A percentile compares a stretch with the other conserved stretches of the same genome.
phyloP scores from a whole-genome alignment of 2,329 filamentous ascomycete species.

The Neofusicoccum laricinum region DNA sequence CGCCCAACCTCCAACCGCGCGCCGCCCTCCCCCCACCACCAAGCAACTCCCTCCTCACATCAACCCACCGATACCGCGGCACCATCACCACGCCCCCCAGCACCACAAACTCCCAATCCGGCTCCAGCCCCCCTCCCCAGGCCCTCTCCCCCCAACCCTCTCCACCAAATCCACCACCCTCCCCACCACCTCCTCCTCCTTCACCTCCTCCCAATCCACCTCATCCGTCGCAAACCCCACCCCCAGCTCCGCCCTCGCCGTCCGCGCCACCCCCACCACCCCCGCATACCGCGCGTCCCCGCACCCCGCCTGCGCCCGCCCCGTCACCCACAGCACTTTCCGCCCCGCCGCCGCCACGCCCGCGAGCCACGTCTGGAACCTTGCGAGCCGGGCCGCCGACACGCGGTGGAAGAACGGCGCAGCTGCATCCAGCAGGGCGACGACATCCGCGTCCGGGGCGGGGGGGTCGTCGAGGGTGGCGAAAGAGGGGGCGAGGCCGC shows the following conservation, averaged over 20 bases:
- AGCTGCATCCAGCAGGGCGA: slow-evolving; percentile 25
- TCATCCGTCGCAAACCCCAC: slow-evolving; percentile 30
- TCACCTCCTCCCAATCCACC: too few species aligned
- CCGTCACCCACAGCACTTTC: slow-evolving; percentile 31
- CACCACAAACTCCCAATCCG: slow-evolving; percentile 30
- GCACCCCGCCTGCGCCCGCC: slow-evolving; percentile 22
- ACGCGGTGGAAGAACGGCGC: slow-evolving; percentile 28
- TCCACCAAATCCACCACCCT: slow-evolving; percentile 14
- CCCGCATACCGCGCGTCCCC: slow-evolving; percentile 29
- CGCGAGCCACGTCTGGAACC: slow-evolving; percentile 19
- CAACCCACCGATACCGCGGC: slow-evolving; percentile 22
- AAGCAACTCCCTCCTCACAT: slow-evolving; percentile 17
- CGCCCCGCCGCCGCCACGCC: neutral
- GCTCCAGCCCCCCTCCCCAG: slow-evolving; percentile 14
- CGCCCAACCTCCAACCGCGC: slow-evolving; percentile 19
- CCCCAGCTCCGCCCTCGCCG: slow-evolving; percentile 27
- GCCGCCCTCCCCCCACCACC: neutral
- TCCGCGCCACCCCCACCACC: slow-evolving; percentile 28
- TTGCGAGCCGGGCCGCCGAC: neutral
- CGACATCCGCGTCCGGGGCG: slow-evolving; percentile 21
- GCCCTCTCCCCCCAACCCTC: slow-evolving; percentile 8
- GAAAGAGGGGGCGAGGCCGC: neutral
- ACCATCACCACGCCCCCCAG: slow-evolving; percentile 24
- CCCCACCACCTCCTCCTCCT: too few species aligned
- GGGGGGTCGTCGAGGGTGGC: slow-evolving; percentile 17